Conservation (phyloP, 163 green algal species). For the Prototheca wickerhamii region DNA sequence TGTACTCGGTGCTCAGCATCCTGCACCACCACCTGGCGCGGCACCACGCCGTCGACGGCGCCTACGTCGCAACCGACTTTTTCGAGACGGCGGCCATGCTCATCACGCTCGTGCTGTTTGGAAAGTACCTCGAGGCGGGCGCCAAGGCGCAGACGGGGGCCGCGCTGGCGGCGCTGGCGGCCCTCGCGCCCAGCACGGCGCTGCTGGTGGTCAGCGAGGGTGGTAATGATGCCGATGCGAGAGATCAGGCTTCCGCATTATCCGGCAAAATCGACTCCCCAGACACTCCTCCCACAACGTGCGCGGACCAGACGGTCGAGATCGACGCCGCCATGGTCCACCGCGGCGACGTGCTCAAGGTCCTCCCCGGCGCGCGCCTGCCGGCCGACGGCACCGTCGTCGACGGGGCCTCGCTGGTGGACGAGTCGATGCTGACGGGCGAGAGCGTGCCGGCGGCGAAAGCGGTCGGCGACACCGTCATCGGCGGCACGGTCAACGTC, state of each 20-base stretch:
- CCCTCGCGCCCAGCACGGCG: constrained; percentile 10
- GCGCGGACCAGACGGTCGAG: too few relatives aligned
- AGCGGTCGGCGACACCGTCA: constrained; percentile 37
- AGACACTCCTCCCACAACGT: background rate
- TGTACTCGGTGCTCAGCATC: constrained; percentile 71
- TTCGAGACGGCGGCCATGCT: constrained; percentile 94
- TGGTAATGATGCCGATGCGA: background rate
- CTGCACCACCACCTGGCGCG: constrained; percentile 45
- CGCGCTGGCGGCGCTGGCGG: constrained; percentile 16
- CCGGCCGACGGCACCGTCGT: constrained; percentile 69
- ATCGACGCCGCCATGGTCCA: constrained; percentile 55
- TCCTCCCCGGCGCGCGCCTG: constrained; percentile 62
- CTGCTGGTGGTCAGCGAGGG: constrained; percentile 5
- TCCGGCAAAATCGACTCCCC: too few relatives aligned
- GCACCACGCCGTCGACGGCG: constrained; percentile 8
- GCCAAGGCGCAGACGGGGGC: constrained; percentile 22
- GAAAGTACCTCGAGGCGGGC: constrained; percentile 86
- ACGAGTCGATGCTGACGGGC: constrained; percentile 84
- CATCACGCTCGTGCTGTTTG: constrained; percentile 92
- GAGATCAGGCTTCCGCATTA: too few relatives aligned
- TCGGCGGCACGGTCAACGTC: constrained; percentile 75
- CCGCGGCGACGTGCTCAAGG: constrained; percentile 59
- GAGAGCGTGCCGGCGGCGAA: constrained; percentile 62
- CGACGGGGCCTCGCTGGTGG: constrained; percentile 52
- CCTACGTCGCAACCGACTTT: constrained; percentile 60